phyloP scores from a whole-genome alignment of 352 stramenopile species.

The Elongisporangium undulatum region DNA sequence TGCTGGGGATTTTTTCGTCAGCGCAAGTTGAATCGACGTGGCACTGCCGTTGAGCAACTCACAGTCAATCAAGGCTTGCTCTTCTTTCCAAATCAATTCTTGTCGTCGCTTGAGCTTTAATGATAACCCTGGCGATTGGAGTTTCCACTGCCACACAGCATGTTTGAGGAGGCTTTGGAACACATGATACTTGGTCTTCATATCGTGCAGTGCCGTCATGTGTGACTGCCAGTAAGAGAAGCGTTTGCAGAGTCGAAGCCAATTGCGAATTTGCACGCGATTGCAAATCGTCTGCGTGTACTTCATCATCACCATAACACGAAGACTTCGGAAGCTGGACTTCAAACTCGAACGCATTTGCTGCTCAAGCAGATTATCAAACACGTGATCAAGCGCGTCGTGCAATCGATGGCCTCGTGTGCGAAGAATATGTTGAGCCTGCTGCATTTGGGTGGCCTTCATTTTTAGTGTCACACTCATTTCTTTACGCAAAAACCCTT shows the following conservation, averaged over 20 bases:
- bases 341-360: slow-evolving; percentile 32
- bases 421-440: slow-evolving; percentile 44
- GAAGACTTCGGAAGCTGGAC: slow-evolving; percentile 53
- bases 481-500: slow-evolving; percentile 46
- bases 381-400: slow-evolving; percentile 59
- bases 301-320: slow-evolving; percentile 42
- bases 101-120: slow-evolving; percentile 27
- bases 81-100: slow-evolving; percentile 33
- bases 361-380: slow-evolving; percentile 42
- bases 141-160: slow-evolving; percentile 46
- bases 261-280: slow-evolving; percentile 51
- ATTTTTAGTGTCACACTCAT: slow-evolving; percentile 35
- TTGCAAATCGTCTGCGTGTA: slow-evolving; percentile 37
- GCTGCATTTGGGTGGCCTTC: slow-evolving; percentile 38
- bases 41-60: slow-evolving; percentile 26
- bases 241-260: slow-evolving; percentile 47
- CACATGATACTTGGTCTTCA: slow-evolving; percentile 33
- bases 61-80: slow-evolving; percentile 24
- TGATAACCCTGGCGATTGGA: slow-evolving; percentile 34
- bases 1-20: slow-evolving; percentile 36
- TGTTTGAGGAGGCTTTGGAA: slow-evolving; percentile 44
- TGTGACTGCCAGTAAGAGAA: slow-evolving; percentile 49
- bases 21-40: slow-evolving; percentile 22
- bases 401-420: slow-evolving; percentile 45
- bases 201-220: slow-evolving; percentile 28